Conservation (phyloP, 2,329 filamentous ascomycete species). For the Aurifilum marmelostoma region DNA sequence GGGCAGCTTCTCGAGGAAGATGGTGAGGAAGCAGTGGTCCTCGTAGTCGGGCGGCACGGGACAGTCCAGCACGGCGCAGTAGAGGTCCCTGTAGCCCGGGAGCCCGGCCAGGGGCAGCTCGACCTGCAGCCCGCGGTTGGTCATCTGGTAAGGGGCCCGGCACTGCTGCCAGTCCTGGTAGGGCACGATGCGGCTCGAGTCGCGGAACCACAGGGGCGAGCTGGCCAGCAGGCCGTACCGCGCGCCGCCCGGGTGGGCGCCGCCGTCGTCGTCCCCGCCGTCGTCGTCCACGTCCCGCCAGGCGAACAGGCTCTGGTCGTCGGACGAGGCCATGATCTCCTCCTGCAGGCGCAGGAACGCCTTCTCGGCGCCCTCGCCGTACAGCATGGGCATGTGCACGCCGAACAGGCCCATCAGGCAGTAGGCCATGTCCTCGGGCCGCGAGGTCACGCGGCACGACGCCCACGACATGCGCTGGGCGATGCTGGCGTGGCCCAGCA, state of each 20-base stretch:
- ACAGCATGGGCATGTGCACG: constrained; percentile 26
- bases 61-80: constrained; percentile 39
- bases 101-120: constrained; percentile 32
- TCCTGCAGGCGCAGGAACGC: constrained; percentile 24
- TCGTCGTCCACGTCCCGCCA: constrained; percentile 9
- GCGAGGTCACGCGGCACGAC: constrained; percentile 14
- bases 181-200: constrained; percentile 6
- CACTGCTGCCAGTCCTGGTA: constrained; percentile 39
- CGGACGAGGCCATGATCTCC: constrained; percentile 20
- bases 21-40: constrained; percentile 36
- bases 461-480: constrained; percentile 30
- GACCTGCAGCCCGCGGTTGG: constrained; percentile 36
- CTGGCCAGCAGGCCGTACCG: constrained; percentile 9
- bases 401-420: constrained; percentile 22
- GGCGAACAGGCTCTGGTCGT: constrained; percentile 14
- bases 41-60: constrained; percentile 38
- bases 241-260: not conserved
- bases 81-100: constrained; percentile 29
- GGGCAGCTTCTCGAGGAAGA: constrained; percentile 38
- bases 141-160: constrained; percentile 34
- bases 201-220: not conserved
- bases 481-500: constrained; percentile 10
- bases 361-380: constrained; percentile 25
- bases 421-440: constrained; percentile 25
- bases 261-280: not conserved